Evolutionary conservation across 306 rosid genomes (phyloP), one percentile per base, ranked within the genome.

Genomic region (Lathyrus sativus): DNA sequence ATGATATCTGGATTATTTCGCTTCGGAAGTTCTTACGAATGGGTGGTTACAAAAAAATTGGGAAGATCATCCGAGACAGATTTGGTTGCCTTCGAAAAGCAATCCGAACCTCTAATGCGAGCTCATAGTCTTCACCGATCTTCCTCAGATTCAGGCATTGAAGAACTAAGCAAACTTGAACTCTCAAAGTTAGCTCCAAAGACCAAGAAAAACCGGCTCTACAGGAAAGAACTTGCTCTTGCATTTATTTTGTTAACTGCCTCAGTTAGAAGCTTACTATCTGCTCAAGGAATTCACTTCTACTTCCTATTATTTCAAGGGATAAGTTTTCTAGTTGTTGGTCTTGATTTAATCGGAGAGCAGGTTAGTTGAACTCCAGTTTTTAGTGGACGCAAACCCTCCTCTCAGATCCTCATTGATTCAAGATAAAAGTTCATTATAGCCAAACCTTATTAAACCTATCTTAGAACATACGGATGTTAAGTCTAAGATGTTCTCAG

Each of bases 251-350:
- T 93, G 82, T 81, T 93, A 70, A 76, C 95, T 1, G 97, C 99
- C 70, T 84, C 99, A 2, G 86, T 82, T 62, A 88, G 97, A 85
- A 90, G 99, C 79, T 80, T 93, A 79, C 76, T 93, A 64, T 93
- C 99, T 65, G 99, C 99, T 6, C 97, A 93, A 80, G 99, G 97
- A 76, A 85, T 93, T 84, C 99, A 93, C 82, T 93, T 93, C 86
- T 93, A 90, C 87, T 93, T 93, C 83, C 83, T 93, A 46, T 76
- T 93, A 74, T 90, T 93, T 83, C 99, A 93, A 77, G 99, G 99
- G 63, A 64, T 93, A 82, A 90, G 89, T 79, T 93, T 93, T 77
- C 84, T 93, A 50, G 95, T 90, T 11, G 93, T 93, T 56, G 97
- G 99, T 71, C 97, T 93, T 46, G 99, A 93, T 80, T 84, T 93